A percentile compares a stretch with the other conserved stretches of the same genome.
Evolutionary conservation across 805 yeast genomes (phyloP).

Genomic region (Debaryomyces maramus): DNA sequence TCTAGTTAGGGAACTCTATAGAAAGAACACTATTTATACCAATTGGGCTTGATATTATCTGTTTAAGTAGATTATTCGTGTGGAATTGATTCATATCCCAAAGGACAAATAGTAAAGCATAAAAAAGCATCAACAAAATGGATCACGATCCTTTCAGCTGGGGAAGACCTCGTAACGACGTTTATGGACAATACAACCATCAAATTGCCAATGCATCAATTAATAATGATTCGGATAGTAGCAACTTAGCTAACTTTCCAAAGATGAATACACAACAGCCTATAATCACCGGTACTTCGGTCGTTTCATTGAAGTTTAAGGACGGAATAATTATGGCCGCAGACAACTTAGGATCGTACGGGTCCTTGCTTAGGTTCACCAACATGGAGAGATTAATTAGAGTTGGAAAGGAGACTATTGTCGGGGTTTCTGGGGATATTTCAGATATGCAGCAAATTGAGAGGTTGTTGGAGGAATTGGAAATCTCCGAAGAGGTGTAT

Average conservation of each 20-base stretch:
- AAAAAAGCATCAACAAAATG: conserved; percentile 47
- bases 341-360: conserved; percentile 89
- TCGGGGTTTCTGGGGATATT: conserved; percentile 92
- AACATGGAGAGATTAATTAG: conserved; percentile 81
- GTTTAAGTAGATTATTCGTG: not conserved
- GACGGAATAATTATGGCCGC: conserved; percentile 95
- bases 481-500: conserved; percentile 68
- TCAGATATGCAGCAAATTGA: conserved; percentile 88
- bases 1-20: not conserved
- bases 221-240: conserved; percentile 12
- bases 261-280: conserved; percentile 90
- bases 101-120: not conserved
- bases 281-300: conserved; percentile 94
- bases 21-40: not conserved
- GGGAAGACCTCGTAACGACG: conserved; percentile 89
- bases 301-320: conserved; percentile 83
- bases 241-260: conserved; percentile 47
- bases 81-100: not conserved
- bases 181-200: conserved; percentile 79
- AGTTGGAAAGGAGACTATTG: conserved; percentile 84
- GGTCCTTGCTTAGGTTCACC: conserved; percentile 84
- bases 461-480: conserved; percentile 73
- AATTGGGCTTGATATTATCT: not conserved
- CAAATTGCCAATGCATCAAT: conserved; percentile 65
- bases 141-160: conserved; percentile 92